These are phyloP conservation scores for Bretschneidera sinensis DNA, from an alignment of 345 rosid species.

Conservation along the genomic window DNA sequence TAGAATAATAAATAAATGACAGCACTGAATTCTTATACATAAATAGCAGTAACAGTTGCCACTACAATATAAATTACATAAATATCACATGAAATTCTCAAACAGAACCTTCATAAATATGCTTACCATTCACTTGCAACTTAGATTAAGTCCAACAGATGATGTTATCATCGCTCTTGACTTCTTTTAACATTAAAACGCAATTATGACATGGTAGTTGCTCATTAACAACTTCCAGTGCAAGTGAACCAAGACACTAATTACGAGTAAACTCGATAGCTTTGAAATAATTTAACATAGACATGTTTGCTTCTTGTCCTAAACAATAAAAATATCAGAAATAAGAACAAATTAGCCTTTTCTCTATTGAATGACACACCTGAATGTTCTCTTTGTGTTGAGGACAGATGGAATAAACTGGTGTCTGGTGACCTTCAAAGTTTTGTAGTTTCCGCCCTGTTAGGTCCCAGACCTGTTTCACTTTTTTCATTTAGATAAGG, in stretches of 20 bases:
- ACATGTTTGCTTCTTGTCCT: background rate
- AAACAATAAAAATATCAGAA: background rate
- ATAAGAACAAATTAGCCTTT: background rate
- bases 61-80: background rate
- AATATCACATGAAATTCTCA: background rate
- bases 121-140: background rate
- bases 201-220: background rate
- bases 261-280: too few relatives aligned
- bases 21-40: background rate
- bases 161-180: background rate
- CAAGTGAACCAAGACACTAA: background rate
- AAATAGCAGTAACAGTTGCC: background rate
- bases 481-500: constrained; percentile 25
- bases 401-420: constrained; percentile 83
- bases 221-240: background rate
- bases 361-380: constrained; percentile 33
- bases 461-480: constrained; percentile 83
- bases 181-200: background rate
- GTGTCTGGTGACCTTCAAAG: constrained; percentile 88
- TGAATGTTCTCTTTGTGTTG: constrained; percentile 86
- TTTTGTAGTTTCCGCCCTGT: constrained; percentile 50
- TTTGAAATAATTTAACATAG: too few relatives aligned
- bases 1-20: constrained; percentile 6
- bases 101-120: background rate
- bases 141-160: background rate